Percentiles rank a stretch among this genome's conserved stretches.
These are phyloP conservation scores for Hypoxylon sp. DNA, from an alignment of 2,329 filamentous ascomycete genomes.

Conservation along the genomic window DNA sequence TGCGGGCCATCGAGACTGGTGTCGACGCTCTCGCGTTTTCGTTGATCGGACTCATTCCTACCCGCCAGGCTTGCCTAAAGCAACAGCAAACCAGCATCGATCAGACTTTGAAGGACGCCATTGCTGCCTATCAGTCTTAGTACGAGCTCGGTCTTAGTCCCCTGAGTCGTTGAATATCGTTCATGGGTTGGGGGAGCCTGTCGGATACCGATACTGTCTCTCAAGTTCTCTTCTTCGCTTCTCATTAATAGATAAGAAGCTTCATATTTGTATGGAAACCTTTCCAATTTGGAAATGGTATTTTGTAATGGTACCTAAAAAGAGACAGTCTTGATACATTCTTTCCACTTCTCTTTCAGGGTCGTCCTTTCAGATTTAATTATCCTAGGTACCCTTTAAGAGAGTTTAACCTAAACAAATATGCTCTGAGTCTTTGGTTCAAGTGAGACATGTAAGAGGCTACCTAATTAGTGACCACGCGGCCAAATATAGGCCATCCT, in stretches of 20 bases:
- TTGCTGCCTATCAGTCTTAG: conserved; percentile 26
- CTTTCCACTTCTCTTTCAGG: not conserved
- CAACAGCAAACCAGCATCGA: conserved; percentile 31
- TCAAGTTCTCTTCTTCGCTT: not conserved
- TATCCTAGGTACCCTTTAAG: not conserved
- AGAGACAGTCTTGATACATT: conserved; percentile 3
- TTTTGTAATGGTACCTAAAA: not conserved
- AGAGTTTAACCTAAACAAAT: not conserved
- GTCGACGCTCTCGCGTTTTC: conserved; percentile 31
- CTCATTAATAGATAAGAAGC: conserved; percentile 2
- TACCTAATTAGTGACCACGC: not conserved
- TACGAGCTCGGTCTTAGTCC: not conserved
- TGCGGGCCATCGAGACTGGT: conserved; percentile 24
- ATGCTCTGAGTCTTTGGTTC: not conserved
- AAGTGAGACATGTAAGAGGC: not conserved
- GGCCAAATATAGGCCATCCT: not conserved
- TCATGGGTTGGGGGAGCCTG: not conserved
- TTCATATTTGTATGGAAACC: not conserved
- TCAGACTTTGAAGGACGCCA: conserved; percentile 29
- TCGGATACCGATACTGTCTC: not conserved
- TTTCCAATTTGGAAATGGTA: too few relatives aligned
- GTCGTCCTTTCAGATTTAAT: not conserved
- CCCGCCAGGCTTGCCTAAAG: conserved; percentile 23
- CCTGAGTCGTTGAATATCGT: not conserved
- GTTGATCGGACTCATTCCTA: conserved; percentile 28